A percentile compares a stretch with the other conserved stretches of the same genome.
Evolutionary conservation across 1,284 basidiomycete species (phyloP).

Genomic region (Tremellales sp.): DNA sequence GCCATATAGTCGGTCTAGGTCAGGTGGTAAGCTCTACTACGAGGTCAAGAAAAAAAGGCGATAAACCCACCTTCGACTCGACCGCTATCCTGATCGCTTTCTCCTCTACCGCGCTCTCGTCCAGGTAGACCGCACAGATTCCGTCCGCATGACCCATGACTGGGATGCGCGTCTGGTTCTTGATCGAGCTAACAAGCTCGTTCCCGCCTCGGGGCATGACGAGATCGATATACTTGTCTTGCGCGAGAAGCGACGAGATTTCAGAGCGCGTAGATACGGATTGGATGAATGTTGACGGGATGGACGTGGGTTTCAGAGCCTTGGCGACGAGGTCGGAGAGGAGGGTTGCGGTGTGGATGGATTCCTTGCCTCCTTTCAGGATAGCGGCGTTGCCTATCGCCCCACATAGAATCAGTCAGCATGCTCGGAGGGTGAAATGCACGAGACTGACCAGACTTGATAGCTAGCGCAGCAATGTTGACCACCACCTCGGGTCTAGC

Average conservation of each 20-base stretch:
- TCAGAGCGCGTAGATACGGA: slow-evolving; percentile 89
- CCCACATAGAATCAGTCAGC: slow-evolving; percentile 6
- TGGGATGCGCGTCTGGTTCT: slow-evolving; percentile 85
- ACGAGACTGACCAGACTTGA: slow-evolving; percentile 75
- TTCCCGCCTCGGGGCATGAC: slow-evolving; percentile 97
- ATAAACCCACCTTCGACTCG: slow-evolving; percentile 81
- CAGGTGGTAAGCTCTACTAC: too few species aligned
- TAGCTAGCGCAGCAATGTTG: slow-evolving; percentile 92
- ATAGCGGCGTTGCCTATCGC: slow-evolving; percentile 83
- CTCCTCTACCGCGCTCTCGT: slow-evolving; percentile 69
- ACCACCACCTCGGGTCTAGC: slow-evolving; percentile 96
- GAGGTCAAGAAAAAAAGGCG: not conserved
- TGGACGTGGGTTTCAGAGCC: slow-evolving; percentile 66
- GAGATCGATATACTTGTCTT: slow-evolving; percentile 91
- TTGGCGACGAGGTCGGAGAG: slow-evolving; percentile 74
- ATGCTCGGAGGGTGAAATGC: slow-evolving; percentile 2
- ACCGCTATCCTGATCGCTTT: slow-evolving; percentile 79
- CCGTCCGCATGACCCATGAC: slow-evolving; percentile 99
- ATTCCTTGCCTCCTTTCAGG: slow-evolving; percentile 95
- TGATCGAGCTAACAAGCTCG: slow-evolving; percentile 80
- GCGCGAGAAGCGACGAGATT: slow-evolving; percentile 75
- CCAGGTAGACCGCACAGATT: slow-evolving; percentile 83
- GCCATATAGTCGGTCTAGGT: slow-evolving; percentile 93
- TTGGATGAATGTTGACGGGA: slow-evolving; percentile 82
- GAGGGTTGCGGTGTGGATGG: slow-evolving; percentile 67